These are phyloP conservation scores for Nepenthes alata DNA, from an alignment of 179 eudicot species.

Conservation along the genomic window DNA sequence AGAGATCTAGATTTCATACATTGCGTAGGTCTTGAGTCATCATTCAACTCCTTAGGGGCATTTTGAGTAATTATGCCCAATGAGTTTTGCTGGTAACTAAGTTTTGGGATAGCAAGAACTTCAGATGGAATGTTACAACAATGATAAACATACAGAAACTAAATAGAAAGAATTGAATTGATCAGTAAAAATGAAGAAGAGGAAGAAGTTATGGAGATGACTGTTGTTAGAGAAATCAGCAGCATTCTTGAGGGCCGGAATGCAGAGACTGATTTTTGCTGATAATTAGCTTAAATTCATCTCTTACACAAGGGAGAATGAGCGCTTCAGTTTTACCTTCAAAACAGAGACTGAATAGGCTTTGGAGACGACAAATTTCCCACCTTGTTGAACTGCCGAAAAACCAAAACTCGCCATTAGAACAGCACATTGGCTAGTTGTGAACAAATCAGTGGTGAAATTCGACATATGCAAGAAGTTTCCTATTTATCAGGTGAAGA, in stretches of 20 bases:
- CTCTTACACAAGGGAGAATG: neutral
- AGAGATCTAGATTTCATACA: no score
- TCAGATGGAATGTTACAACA: constrained; percentile 11
- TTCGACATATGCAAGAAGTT: neutral
- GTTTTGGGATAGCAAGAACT: constrained; percentile 33
- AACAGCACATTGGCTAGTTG: neutral
- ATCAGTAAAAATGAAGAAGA: neutral
- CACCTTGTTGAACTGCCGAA: constrained; percentile 68
- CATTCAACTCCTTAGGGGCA: no score
- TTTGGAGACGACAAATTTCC: constrained; percentile 41
- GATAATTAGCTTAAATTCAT: neutral
- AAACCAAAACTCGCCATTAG: constrained; percentile 6
- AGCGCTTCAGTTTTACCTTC: constrained; percentile 8
- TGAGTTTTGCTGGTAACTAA: no score
- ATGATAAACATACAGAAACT: neutral
- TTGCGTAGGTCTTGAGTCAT: no score
- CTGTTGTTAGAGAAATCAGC: constrained; percentile 18
- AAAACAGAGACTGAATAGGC: constrained; percentile 46
- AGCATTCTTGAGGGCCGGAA: constrained; percentile 11
- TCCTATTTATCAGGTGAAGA: neutral
- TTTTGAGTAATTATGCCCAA: no score
- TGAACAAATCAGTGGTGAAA: neutral
- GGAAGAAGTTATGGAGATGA: constrained; percentile 14
- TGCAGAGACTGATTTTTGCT: neutral
- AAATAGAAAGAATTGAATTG: constrained; percentile 2